Conservation (phyloP, 2,329 filamentous ascomycete genomes). For the Aspergillus neoniger region DNA sequence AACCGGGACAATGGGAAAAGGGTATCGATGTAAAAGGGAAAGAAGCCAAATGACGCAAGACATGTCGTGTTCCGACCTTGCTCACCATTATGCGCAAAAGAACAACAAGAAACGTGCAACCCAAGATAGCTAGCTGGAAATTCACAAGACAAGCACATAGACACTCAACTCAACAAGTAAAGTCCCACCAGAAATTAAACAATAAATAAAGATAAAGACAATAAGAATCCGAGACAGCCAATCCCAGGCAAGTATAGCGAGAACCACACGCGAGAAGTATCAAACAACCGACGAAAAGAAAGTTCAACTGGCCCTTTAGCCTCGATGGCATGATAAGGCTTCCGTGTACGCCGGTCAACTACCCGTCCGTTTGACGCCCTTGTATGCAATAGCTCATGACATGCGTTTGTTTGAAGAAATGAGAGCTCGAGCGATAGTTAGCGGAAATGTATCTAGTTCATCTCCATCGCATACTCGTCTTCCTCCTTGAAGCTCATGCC, state of each 20-base stretch:
- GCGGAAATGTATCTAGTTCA: slow-evolving; percentile 34
- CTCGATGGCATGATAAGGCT: slow-evolving; percentile 27
- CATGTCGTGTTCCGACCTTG: slow-evolving; percentile 8
- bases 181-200: slow-evolving; percentile 8
- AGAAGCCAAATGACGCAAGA: slow-evolving; percentile 18
- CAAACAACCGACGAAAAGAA: slow-evolving; percentile 1
- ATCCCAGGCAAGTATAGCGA: slow-evolving; percentile 4
- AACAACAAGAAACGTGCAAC: slow-evolving; percentile 10
- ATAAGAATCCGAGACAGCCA: slow-evolving; percentile 11
- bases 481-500: slow-evolving; percentile 85
- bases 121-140: background rate
- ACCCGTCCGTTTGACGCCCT: slow-evolving; percentile 30
- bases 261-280: slow-evolving; percentile 9
- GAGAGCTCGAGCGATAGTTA: slow-evolving; percentile 1
- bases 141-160: background rate
- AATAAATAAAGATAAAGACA: background rate
- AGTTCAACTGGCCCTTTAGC: slow-evolving; percentile 26
- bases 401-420: slow-evolving; percentile 20
- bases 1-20: slow-evolving; percentile 27
- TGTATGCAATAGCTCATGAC: slow-evolving; percentile 28
- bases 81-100: slow-evolving; percentile 4
- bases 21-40: slow-evolving; percentile 36
- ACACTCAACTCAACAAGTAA: slow-evolving; percentile 24
- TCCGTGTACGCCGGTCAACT: slow-evolving; percentile 49
- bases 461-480: slow-evolving; percentile 87